These are phyloP conservation scores for Russula olivacea DNA, from an alignment of 768 basidiomycete species.

Conservation along the genomic window DNA sequence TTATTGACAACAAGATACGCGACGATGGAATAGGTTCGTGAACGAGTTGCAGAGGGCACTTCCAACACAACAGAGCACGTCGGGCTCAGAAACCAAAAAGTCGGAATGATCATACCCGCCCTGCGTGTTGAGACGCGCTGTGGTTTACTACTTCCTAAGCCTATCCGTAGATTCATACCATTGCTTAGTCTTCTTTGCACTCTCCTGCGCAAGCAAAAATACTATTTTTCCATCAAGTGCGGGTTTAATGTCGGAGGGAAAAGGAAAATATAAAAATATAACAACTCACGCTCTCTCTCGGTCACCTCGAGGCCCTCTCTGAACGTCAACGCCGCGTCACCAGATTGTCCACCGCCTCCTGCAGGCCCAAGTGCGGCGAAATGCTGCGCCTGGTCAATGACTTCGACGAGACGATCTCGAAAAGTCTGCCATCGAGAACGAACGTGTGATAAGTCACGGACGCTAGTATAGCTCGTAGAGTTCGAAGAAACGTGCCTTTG, in stretches of 20 bases:
- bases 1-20: background rate
- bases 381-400: slow-evolving; percentile 84
- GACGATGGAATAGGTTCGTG: slow-evolving; percentile 48
- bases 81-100: slow-evolving; percentile 18
- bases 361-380: slow-evolving; percentile 69
- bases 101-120: background rate
- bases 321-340: slow-evolving; percentile 65
- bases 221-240: slow-evolving; percentile 36
- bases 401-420: slow-evolving; percentile 66
- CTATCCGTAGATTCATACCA: slow-evolving; percentile 80
- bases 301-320: slow-evolving; percentile 90
- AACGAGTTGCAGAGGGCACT: slow-evolving; percentile 41
- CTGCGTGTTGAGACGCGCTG: too few species aligned
- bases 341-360: slow-evolving; percentile 43
- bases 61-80: background rate
- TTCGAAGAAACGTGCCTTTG: slow-evolving; percentile 40
- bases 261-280: background rate
- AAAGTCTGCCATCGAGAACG: slow-evolving; percentile 50
- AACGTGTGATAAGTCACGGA: background rate
- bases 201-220: slow-evolving; percentile 81
- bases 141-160: slow-evolving; percentile 36
- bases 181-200: slow-evolving; percentile 63
- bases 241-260: background rate
- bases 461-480: too few species aligned
- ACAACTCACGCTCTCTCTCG: slow-evolving; percentile 78